These are phyloP conservation scores for Rhizopogon rudus DNA, from an alignment of 768 basidiomycete genomes.

Conservation along the genomic window DNA sequence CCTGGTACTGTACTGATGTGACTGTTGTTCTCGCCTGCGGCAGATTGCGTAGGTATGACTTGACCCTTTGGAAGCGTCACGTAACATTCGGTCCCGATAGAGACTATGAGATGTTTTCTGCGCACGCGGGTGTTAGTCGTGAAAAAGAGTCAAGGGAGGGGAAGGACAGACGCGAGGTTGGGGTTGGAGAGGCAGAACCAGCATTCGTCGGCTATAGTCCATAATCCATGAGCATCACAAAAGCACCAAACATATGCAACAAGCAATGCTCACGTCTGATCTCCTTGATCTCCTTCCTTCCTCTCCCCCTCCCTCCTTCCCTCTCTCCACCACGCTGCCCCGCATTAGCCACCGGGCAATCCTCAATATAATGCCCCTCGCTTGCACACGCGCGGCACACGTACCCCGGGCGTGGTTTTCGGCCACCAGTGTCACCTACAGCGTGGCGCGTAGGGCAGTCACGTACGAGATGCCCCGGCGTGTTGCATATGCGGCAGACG, in stretches of 20 bases:
- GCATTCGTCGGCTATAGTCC: conserved; percentile 74
- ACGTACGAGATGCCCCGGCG: conserved; percentile 82
- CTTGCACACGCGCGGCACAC: conserved; percentile 90
- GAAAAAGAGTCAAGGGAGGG: not conserved
- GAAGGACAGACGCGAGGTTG: conserved; percentile 63
- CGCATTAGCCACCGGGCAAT: conserved; percentile 68
- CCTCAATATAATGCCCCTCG: conserved; percentile 79
- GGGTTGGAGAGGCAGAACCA: conserved; percentile 99
- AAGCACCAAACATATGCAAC: not conserved
- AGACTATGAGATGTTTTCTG: conserved; percentile 93
- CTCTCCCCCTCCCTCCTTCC: conserved; percentile 28
- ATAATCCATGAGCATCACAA: not conserved
- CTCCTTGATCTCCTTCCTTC: conserved; percentile 57
- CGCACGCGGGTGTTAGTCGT: not conserved
- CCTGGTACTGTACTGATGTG: conserved; percentile 63
- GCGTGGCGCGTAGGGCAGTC: conserved; percentile 83
- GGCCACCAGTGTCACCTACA: conserved; percentile 77
- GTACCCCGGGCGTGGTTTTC: conserved; percentile 81
- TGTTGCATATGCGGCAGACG: conserved; percentile 80
- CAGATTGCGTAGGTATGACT: conserved; percentile 75
- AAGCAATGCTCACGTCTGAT: conserved; percentile 63
- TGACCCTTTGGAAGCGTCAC: conserved; percentile 96
- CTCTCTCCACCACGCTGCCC: conserved; percentile 27
- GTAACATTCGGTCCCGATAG: conserved; percentile 92
- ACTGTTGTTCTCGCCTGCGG: conserved; percentile 33